Conservation (phyloP, 192 early-diverging fungal species). For the Pecoramyces ruminantium region DNA sequence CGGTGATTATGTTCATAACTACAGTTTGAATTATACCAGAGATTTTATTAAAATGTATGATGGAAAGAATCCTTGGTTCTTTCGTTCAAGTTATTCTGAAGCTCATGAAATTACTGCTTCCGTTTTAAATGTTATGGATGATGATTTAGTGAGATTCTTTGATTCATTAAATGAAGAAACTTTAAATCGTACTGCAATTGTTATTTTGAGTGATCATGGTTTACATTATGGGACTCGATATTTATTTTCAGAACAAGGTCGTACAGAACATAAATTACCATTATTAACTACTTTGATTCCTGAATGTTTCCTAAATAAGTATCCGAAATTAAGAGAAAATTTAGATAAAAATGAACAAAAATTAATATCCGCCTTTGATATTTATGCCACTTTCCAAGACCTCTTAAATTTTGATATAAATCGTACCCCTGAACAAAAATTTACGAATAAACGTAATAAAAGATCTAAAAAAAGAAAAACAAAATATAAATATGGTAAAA, state of each 20-base stretch:
- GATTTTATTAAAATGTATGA: neutral
- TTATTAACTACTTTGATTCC: slow-evolving; percentile 18
- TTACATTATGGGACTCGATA: slow-evolving; percentile 21
- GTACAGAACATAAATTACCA: slow-evolving; percentile 20
- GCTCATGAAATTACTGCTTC: slow-evolving; percentile 20
- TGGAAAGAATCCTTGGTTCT: slow-evolving; percentile 7
- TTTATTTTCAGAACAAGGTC: slow-evolving; percentile 15
- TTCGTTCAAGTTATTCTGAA: slow-evolving; percentile 17
- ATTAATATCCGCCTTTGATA: neutral
- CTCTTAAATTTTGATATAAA: neutral
- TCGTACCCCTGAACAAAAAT: no score
- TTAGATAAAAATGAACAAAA: neutral
- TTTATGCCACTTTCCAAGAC: neutral
- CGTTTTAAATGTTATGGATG: slow-evolving; percentile 13
- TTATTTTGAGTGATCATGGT: slow-evolving; percentile 21
- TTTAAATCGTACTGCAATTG: slow-evolving; percentile 8
- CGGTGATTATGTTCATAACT: slow-evolving; percentile 15
- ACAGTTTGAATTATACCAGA: slow-evolving; percentile 16
- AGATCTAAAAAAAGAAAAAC: neutral
- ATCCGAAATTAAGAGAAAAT: neutral
- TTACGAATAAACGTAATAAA: no score
- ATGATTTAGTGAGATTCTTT: slow-evolving; percentile 11
- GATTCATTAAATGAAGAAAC: slow-evolving; percentile 12
- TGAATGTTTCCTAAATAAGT: neutral
- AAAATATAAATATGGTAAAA: neutral